phyloP scores from a whole-genome alignment of 2,329 filamentous ascomycete species.

The Penicillium italicum region DNA sequence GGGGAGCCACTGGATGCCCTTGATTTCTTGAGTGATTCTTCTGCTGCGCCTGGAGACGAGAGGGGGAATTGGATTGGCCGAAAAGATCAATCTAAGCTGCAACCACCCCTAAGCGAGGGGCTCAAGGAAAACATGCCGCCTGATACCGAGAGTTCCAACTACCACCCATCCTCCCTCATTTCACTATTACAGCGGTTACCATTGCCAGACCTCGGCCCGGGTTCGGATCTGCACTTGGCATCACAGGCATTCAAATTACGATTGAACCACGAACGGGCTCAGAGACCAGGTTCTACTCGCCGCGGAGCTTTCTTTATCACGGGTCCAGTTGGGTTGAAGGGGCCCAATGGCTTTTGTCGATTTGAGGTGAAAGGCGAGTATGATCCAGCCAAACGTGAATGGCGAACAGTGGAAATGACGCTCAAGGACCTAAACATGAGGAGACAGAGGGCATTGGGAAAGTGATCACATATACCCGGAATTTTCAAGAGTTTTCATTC shows the following conservation, averaged over 20 bases:
- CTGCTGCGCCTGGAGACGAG: slow-evolving; percentile 14
- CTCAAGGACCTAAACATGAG: slow-evolving; percentile 32
- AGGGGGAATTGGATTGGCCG: slow-evolving; percentile 17
- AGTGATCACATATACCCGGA: slow-evolving; percentile 2
- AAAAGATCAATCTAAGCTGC: slow-evolving; percentile 17
- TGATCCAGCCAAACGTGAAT: slow-evolving; percentile 29
- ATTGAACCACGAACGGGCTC: slow-evolving; percentile 25
- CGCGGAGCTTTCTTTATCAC: slow-evolving; percentile 35
- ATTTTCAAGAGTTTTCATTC: not conserved
- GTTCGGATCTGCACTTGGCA: slow-evolving; percentile 34
- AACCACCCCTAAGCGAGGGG: slow-evolving; percentile 13
- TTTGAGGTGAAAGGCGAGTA: slow-evolving; percentile 38
- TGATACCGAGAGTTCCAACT: slow-evolving; percentile 12
- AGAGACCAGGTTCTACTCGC: slow-evolving; percentile 21
- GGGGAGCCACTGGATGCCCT: slow-evolving; percentile 13
- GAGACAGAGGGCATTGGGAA: slow-evolving; percentile 28
- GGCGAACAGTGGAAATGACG: slow-evolving; percentile 30
- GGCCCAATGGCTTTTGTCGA: slow-evolving; percentile 34
- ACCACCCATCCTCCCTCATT: slow-evolving; percentile 30
- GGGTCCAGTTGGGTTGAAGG: slow-evolving; percentile 34
- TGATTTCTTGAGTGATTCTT: slow-evolving; percentile 11
- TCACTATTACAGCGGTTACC: slow-evolving; percentile 34
- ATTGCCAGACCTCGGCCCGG: slow-evolving; percentile 33
- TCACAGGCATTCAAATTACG: slow-evolving; percentile 32
- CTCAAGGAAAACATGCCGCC: slow-evolving; percentile 15